These are phyloP conservation scores for Letharia columbiana DNA, from an alignment of 495 filamentous ascomycete species.

Conservation along the genomic window DNA sequence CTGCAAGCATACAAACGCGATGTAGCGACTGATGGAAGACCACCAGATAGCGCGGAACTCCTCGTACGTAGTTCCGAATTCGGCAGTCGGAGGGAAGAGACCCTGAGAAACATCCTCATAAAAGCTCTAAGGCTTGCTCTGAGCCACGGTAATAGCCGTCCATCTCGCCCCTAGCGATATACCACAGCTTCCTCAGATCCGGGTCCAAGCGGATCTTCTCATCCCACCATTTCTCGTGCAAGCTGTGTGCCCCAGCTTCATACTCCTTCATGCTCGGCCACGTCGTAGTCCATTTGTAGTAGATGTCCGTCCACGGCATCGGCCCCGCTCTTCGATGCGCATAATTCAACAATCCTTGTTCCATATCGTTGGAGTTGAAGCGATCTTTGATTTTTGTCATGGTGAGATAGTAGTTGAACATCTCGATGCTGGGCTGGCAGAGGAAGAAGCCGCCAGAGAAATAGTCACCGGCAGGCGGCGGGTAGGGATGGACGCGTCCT, in stretches of 20 bases:
- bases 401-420: constrained; percentile 35
- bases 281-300: constrained; percentile 28
- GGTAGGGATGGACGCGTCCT: constrained; percentile 26
- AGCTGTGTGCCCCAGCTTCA: constrained; percentile 29
- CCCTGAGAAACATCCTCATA: background rate
- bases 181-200: constrained; percentile 16
- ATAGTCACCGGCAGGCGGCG: constrained; percentile 26
- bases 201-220: constrained; percentile 1
- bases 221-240: constrained; percentile 41
- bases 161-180: constrained; percentile 19
- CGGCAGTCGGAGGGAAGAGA: background rate
- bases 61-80: background rate
- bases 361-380: constrained; percentile 31
- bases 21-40: background rate
- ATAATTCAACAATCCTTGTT: constrained; percentile 41
- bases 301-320: constrained; percentile 37
- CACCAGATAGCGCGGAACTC: background rate
- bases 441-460: constrained; percentile 38
- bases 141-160: constrained; percentile 7
- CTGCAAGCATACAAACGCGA: background rate
- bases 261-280: constrained; percentile 34
- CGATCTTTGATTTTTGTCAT: constrained; percentile 25
- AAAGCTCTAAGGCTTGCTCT: background rate
- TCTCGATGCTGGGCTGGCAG: constrained; percentile 26
- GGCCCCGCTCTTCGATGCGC: constrained; percentile 35